A percentile compares a stretch with the other conserved stretches of the same genome.
Conservation (phyloP, 805 yeast species). For the Ogataea degrootiae region DNA sequence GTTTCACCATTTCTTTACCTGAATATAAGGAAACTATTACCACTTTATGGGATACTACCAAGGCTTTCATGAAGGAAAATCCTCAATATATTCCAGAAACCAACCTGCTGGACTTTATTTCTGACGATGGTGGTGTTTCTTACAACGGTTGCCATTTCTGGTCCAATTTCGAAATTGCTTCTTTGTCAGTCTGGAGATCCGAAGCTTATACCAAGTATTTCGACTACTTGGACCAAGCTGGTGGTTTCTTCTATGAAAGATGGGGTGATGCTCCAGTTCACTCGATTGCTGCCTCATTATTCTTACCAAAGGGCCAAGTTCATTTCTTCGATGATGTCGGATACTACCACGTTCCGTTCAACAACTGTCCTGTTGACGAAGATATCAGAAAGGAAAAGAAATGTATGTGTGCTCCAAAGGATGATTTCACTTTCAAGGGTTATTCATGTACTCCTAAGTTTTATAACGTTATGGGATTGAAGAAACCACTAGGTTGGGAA, state of each 20-base stretch:
- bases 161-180: slow-evolving; percentile 85
- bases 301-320: slow-evolving; percentile 62
- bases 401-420: slow-evolving; percentile 69
- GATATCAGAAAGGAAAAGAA: slow-evolving; percentile 50
- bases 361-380: slow-evolving; percentile 71
- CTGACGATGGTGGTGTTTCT: slow-evolving; percentile 62
- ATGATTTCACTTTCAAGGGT: slow-evolving; percentile 73
- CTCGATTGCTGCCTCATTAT: slow-evolving; percentile 79
- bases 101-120: slow-evolving; percentile 65
- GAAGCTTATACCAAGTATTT: slow-evolving; percentile 69
- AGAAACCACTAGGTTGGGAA: slow-evolving; percentile 71
- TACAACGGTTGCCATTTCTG: slow-evolving; percentile 86
- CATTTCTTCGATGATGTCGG: slow-evolving; percentile 86
- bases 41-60: slow-evolving; percentile 72
- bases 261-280: slow-evolving; percentile 97
- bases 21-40: slow-evolving; percentile 71
- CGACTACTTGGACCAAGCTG: slow-evolving; percentile 67
- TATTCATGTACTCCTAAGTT: slow-evolving; percentile 69
- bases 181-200: slow-evolving; percentile 68
- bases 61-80: slow-evolving; percentile 50
- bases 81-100: slow-evolving; percentile 56
- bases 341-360: slow-evolving; percentile 77
- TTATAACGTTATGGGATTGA: slow-evolving; percentile 48
- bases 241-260: slow-evolving; percentile 91
- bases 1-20: slow-evolving; percentile 73